Evolutionary conservation across 768 basidiomycete species (phyloP).

Genomic region (Collybiopsis luxurians): DNA sequence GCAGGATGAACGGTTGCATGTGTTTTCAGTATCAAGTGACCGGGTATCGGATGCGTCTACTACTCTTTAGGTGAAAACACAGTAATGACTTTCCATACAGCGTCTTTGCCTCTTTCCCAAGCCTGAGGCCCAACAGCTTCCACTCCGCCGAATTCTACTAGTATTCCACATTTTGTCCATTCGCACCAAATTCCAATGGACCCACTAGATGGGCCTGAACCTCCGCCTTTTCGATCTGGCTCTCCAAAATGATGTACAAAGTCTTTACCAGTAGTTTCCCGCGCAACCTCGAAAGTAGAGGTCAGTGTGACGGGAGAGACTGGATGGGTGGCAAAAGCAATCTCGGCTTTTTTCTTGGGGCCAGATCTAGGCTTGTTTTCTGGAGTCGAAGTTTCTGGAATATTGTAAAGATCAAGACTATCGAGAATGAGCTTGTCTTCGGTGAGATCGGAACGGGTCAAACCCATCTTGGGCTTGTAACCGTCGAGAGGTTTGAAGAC

Average conservation of each 20-base stretch:
- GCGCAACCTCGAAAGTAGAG: slow-evolving; percentile 37
- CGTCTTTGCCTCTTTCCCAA: slow-evolving; percentile 85
- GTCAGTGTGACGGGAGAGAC: slow-evolving; percentile 50
- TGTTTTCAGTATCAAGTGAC: not conserved
- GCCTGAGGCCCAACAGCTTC: slow-evolving; percentile 78
- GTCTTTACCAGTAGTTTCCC: slow-evolving; percentile 67
- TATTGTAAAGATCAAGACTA: slow-evolving; percentile 83
- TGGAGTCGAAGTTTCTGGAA: slow-evolving; percentile 27
- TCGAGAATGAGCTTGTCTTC: slow-evolving; percentile 57
- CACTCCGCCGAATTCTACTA: slow-evolving; percentile 84
- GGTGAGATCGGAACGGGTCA: slow-evolving; percentile 43
- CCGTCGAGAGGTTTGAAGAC: slow-evolving; percentile 66
- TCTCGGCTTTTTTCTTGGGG: slow-evolving; percentile 43
- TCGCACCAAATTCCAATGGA: slow-evolving; percentile 94
- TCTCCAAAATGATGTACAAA: slow-evolving; percentile 79
- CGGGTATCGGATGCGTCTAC: too few relatives aligned
- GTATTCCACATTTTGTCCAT: slow-evolving; percentile 78
- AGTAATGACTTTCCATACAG: slow-evolving; percentile 73
- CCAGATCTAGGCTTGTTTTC: slow-evolving; percentile 23
- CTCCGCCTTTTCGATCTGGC: slow-evolving; percentile 89
- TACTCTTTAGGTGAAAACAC: too few relatives aligned
- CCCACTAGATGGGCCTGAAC: slow-evolving; percentile 76
- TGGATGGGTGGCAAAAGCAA: slow-evolving; percentile 58
- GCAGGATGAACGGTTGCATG: not conserved
- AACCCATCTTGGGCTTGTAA: slow-evolving; percentile 53